Conservation (phyloP, 2,329 filamentous ascomycete genomes). For the Parafenestella ontariensis region DNA sequence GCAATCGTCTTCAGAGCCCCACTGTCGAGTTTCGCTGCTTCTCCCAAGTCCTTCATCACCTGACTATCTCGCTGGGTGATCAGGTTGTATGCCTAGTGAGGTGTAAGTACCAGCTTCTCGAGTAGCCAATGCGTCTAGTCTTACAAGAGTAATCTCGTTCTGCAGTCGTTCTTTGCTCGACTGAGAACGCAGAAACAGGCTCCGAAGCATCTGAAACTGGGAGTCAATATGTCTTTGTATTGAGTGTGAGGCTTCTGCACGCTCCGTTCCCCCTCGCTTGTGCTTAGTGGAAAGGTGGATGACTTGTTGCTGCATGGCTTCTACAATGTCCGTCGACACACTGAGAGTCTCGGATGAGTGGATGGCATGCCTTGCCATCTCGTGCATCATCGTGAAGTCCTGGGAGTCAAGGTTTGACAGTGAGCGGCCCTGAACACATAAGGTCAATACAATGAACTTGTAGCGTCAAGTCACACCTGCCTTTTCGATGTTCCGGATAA, state of each 20-base stretch:
- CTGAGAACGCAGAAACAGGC: constrained; percentile 12
- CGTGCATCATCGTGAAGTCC: constrained; percentile 19
- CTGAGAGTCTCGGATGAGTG: constrained; percentile 22
- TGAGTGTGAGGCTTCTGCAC: background rate
- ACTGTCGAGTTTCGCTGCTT: constrained; percentile 21
- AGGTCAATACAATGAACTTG: background rate
- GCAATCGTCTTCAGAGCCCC: constrained; percentile 23
- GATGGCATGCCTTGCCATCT: constrained; percentile 21
- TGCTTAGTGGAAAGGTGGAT: background rate
- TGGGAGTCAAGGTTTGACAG: background rate
- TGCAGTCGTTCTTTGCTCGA: constrained; percentile 26
- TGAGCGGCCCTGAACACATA: constrained; percentile 6
- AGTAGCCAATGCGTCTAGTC: background rate
- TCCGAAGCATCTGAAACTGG: constrained; percentile 18
- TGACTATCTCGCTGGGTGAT: constrained; percentile 26
- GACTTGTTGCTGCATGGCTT: constrained; percentile 11
- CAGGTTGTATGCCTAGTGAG: constrained; percentile 23
- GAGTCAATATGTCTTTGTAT: constrained; percentile 4
- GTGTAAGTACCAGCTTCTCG: background rate
- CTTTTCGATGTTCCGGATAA: constrained; percentile 19
- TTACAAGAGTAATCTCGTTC: constrained; percentile 26
- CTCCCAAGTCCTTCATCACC: constrained; percentile 20
- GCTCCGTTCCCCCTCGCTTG: background rate
- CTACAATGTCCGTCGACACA: constrained; percentile 12
- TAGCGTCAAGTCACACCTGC: background rate